Conservation (phyloP, 2,329 filamentous ascomycete genomes). For the Aspergillus sclerotialis region DNA sequence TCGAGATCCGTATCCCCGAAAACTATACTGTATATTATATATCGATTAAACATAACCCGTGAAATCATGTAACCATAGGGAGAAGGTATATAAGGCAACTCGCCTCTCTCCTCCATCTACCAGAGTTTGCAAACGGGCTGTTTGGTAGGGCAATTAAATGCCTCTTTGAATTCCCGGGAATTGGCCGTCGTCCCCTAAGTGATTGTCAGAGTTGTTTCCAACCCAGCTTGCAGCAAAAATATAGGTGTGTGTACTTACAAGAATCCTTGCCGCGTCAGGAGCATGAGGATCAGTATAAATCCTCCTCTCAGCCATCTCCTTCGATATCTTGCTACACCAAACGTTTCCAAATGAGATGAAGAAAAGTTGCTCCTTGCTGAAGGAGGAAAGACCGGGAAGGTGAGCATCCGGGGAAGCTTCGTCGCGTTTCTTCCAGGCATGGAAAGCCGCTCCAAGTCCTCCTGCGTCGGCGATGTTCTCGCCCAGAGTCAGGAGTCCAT, state of each 20-base stretch:
- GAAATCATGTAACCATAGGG: too few species aligned
- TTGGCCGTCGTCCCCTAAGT: conserved; percentile 62
- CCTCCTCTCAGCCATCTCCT: conserved; percentile 49
- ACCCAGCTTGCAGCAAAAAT: too few species aligned
- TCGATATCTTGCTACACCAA: conserved; percentile 61
- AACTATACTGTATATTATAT: too few species aligned
- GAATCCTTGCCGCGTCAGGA: conserved; percentile 54
- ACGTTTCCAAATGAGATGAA: conserved; percentile 59
- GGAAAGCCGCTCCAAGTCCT: conserved; percentile 56
- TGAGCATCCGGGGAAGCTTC: conserved; percentile 44
- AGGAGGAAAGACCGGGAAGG: conserved; percentile 55
- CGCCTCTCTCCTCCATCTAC: too few species aligned
- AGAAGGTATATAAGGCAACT: too few species aligned
- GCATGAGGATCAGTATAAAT: conserved; percentile 61
- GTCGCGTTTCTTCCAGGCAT: conserved; percentile 58
- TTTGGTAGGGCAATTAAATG: conserved; percentile 59
- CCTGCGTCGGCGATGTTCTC: conserved; percentile 69
- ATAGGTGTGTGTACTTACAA: too few species aligned
- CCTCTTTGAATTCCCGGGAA: conserved; percentile 59
- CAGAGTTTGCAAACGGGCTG: conserved; percentile 64
- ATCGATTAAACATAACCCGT: too few species aligned
- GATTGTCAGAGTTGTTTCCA: too few species aligned
- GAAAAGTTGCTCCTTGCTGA: conserved; percentile 63
- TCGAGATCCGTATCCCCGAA: too few species aligned
- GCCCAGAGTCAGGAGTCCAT: conserved; percentile 56